Conservation (phyloP, 2,329 filamentous ascomycete species). For the Ceratocystis eucalypticola region DNA sequence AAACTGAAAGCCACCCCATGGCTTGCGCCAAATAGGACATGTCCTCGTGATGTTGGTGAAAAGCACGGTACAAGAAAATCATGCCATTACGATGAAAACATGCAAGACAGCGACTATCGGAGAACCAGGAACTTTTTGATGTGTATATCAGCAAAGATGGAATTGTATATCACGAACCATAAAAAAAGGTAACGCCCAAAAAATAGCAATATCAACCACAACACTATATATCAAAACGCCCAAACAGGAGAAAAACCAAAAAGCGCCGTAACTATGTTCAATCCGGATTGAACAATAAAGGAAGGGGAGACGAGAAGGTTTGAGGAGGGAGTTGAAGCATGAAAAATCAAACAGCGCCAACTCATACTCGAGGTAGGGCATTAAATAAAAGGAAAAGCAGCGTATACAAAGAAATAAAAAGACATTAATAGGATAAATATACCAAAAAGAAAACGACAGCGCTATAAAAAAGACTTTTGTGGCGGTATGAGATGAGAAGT, state of each 20-base stretch:
- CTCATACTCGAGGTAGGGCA: too few relatives aligned
- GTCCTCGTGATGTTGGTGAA: background rate
- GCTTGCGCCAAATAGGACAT: background rate
- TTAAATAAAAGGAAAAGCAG: background rate
- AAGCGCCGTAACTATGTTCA: background rate
- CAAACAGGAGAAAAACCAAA: background rate
- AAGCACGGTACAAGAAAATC: slow-evolving; percentile 1
- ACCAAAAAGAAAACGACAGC: too few relatives aligned
- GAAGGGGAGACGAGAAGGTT: background rate
- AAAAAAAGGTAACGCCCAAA: background rate
- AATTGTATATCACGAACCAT: background rate
- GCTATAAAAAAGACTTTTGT: too few relatives aligned
- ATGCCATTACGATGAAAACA: background rate
- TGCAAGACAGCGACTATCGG: background rate
- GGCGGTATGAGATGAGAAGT: too few relatives aligned
- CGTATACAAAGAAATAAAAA: too few relatives aligned
- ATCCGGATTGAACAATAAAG: background rate
- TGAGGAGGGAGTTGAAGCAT: background rate
- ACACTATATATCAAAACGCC: background rate
- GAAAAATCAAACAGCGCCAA: background rate
- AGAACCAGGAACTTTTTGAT: background rate
- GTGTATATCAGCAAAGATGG: background rate
- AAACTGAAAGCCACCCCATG: background rate
- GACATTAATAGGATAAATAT: too few relatives aligned
- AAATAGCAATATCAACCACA: background rate